These are phyloP conservation scores for Cordyceps cateniannulata DNA, from an alignment of 2,329 filamentous ascomycete species.

Conservation along the genomic window DNA sequence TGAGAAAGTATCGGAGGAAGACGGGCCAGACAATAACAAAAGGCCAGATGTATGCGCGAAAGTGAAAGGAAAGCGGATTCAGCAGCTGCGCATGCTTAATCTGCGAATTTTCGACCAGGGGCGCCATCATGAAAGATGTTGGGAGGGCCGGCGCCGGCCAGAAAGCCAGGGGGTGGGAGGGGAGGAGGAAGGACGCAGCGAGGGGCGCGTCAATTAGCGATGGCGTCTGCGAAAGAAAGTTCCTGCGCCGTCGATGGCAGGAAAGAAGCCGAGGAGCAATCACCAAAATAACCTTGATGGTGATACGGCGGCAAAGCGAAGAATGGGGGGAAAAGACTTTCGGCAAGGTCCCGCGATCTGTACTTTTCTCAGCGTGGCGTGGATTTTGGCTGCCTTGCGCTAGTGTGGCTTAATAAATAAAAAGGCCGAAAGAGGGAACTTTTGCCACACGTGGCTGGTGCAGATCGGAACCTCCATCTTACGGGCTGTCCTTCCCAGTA, in stretches of 20 bases:
- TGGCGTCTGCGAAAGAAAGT: not conserved
- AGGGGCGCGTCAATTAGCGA: not conserved
- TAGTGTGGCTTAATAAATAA: conserved; percentile 3
- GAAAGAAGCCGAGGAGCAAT: not conserved
- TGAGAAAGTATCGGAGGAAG: conserved; percentile 84
- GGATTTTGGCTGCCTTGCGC: conserved; percentile 5
- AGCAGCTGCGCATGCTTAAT: conserved; percentile 84
- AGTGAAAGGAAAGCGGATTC: conserved; percentile 71
- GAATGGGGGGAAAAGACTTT: conserved; percentile 8
- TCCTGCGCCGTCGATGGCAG: not conserved
- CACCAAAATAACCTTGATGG: not conserved
- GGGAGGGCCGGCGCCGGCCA: conserved; percentile 6
- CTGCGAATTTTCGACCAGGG: conserved; percentile 86
- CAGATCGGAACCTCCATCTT: not conserved
- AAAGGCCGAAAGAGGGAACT: not conserved
- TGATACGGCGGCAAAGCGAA: not conserved
- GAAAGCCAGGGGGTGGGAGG: not conserved
- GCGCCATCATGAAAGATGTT: conserved; percentile 47
- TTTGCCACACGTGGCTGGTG: not conserved
- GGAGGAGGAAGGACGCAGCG: not conserved
- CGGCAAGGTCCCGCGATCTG: conserved; percentile 10
- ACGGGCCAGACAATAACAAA: conserved; percentile 87
- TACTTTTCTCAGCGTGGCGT: conserved; percentile 12
- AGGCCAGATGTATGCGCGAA: conserved; percentile 90
- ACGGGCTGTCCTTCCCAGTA: not conserved